Evolutionary conservation across 345 rosid species (phyloP).

Genomic region (Eucalyptus decipiens): DNA sequence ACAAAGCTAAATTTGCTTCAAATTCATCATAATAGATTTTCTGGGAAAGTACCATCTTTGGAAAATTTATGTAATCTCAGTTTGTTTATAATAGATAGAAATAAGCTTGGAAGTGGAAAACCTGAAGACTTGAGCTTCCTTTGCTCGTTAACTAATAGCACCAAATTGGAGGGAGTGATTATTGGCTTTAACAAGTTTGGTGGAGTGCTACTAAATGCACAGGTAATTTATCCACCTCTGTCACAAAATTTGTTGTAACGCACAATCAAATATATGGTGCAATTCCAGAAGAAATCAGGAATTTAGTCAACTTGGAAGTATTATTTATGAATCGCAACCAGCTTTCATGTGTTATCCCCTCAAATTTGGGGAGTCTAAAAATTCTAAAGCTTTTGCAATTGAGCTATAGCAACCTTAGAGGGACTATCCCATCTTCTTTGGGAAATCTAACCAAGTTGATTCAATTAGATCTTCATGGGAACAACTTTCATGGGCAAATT

Average conservation of each 20-base stretch:
- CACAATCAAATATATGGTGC: neutral
- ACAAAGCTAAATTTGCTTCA: neutral
- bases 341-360: neutral
- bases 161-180: neutral
- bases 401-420: neutral
- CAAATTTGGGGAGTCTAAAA: neutral
- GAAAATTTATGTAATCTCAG: neutral
- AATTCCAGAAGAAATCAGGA: neutral
- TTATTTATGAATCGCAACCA: neutral
- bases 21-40: too few relatives aligned
- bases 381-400: rapidly evolving
- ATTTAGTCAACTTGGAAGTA: neutral
- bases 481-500: neutral
- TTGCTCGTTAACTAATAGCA: neutral
- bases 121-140: neutral
- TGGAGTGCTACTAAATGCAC: neutral
- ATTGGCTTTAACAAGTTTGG: neutral
- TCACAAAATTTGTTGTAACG: rapidly evolving
- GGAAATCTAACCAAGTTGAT: neutral
- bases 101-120: neutral
- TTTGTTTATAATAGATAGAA: neutral
- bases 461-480: neutral
- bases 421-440: neutral
- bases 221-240: neutral
- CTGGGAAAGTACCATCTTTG: neutral